Base-by-base conservation (phyloP, 2,329 filamentous ascomycete genomes). In the Verticillium albo-atrum region DNA sequence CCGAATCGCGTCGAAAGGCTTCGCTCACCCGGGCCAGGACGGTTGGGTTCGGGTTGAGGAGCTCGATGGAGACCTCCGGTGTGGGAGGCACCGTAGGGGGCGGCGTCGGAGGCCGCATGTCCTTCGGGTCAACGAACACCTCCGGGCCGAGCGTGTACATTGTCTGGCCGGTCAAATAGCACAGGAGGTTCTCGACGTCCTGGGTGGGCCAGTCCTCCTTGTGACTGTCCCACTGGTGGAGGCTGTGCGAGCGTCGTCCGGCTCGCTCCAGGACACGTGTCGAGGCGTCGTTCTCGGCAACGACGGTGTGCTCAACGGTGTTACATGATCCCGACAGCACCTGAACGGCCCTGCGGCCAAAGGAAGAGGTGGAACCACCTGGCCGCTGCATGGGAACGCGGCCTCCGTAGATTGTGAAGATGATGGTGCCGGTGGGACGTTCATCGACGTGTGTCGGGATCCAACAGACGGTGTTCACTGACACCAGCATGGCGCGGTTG, bases 401-500 rank as follows among this genome's bases (percentile, higher is more conserved):
- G 14, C 25, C 25, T 28, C 51, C 51, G n/a, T 53, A 53, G 15
- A 53, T 28, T 7, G 51, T 53, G 14, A 53, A 53, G 14, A 28
- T 7, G 20, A 25, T 17, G 6, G 12, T n/a, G 25, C 51, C 27
- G 14, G 14, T 15, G 0, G 14, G 25, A 14, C 51, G 51, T 14
- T 6, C 23, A 4, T 53, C 51, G 51, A 6, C 14, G 54, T 64
- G 57, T n/a, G 61, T 59, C 23, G 62, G 61, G 35, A 64, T 30
- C 62, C 62, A 64, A 54, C 61, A 64, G 9, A 63, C 59, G 20
- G 59, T 56, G 30, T 54, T 54, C 17, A 60, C 35, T 25, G 53
- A 54, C 4, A 64, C 53, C 25, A 61, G 50, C 53, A 64, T 64
- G 53, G 27, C 59, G 20, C 59, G 59, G 27, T 54, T 54, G 55